These are phyloP conservation scores for Gentiana dahurica DNA, from an alignment of 257 asterid species.

Conservation along the genomic window DNA sequence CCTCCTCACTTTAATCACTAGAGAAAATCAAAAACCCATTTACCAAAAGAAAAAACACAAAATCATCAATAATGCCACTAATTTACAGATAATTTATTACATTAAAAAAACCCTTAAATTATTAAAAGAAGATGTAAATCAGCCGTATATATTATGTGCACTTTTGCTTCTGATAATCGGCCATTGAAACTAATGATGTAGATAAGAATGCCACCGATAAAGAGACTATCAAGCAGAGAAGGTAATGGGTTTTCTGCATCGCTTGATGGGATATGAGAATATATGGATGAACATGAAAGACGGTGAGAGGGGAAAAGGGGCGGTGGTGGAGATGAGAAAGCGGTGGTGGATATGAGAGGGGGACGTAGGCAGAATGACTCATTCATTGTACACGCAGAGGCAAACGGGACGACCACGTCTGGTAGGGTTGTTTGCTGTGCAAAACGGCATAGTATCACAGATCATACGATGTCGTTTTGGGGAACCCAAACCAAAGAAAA, in stretches of 20 bases:
- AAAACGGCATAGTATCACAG: too few species aligned
- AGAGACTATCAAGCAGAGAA: neutral
- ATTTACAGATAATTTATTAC: neutral
- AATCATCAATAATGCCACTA: neutral
- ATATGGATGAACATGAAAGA: too few species aligned
- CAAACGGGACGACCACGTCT: too few species aligned
- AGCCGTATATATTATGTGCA: constrained; percentile 35
- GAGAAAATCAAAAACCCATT: neutral
- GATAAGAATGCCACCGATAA: constrained; percentile 15
- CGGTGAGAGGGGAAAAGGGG: too few species aligned
- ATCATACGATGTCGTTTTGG: too few species aligned
- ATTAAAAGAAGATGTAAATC: neutral
- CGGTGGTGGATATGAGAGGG: too few species aligned
- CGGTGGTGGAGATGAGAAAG: too few species aligned
- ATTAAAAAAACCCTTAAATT: neutral
- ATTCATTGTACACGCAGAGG: too few species aligned
- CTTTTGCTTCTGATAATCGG: constrained; percentile 12
- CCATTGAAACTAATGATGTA: constrained; percentile 32
- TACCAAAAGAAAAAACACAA: neutral
- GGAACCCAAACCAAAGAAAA: too few species aligned
- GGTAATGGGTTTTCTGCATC: neutral
- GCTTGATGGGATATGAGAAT: too few species aligned
- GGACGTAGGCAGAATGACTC: too few species aligned
- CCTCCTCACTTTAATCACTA: constrained; percentile 55
- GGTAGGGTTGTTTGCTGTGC: too few species aligned